Conservation (phyloP, 2,329 filamentous ascomycete species). For the Calonectria honghensis region DNA sequence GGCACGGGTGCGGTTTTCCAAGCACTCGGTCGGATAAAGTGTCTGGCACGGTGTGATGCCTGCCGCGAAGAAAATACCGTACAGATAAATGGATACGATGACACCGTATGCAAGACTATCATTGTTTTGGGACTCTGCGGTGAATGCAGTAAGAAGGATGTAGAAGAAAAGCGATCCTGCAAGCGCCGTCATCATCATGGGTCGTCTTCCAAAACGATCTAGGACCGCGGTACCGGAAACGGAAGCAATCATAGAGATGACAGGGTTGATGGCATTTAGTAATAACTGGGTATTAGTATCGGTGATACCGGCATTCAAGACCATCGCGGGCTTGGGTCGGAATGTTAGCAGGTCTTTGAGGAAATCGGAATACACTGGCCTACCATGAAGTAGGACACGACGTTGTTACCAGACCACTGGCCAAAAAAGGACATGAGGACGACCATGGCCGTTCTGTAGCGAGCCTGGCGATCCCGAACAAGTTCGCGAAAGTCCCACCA, state of each 20-base stretch:
- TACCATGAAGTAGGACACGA: slow-evolving; percentile 68
- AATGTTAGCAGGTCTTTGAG: neutral
- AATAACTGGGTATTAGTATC: slow-evolving; percentile 63
- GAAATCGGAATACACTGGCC: neutral
- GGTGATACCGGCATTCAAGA: slow-evolving; percentile 70
- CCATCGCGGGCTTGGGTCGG: slow-evolving; percentile 60
- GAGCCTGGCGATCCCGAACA: slow-evolving; percentile 61
- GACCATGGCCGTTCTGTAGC: slow-evolving; percentile 64
- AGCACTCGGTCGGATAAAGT: slow-evolving; percentile 19
- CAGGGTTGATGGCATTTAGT: slow-evolving; percentile 71
- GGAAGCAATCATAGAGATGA: slow-evolving; percentile 68
- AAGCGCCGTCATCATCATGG: slow-evolving; percentile 69
- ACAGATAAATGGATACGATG: slow-evolving; percentile 69
- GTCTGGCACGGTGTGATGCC: slow-evolving; percentile 2
- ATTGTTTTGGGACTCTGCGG: slow-evolving; percentile 55
- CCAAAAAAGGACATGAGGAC: slow-evolving; percentile 63
- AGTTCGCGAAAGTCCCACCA: slow-evolving; percentile 69
- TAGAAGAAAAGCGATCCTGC: slow-evolving; percentile 68
- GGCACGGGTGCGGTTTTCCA: slow-evolving; percentile 21
- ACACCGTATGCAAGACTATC: slow-evolving; percentile 64
- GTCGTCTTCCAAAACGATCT: slow-evolving; percentile 70
- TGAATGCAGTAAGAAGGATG: slow-evolving; percentile 67
- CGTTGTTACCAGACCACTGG: slow-evolving; percentile 66
- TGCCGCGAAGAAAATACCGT: slow-evolving; percentile 12
- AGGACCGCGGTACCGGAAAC: slow-evolving; percentile 69